Evolutionary conservation across 108 stramenopile species (phyloP).

Genomic region (Nitzschia sp.): DNA sequence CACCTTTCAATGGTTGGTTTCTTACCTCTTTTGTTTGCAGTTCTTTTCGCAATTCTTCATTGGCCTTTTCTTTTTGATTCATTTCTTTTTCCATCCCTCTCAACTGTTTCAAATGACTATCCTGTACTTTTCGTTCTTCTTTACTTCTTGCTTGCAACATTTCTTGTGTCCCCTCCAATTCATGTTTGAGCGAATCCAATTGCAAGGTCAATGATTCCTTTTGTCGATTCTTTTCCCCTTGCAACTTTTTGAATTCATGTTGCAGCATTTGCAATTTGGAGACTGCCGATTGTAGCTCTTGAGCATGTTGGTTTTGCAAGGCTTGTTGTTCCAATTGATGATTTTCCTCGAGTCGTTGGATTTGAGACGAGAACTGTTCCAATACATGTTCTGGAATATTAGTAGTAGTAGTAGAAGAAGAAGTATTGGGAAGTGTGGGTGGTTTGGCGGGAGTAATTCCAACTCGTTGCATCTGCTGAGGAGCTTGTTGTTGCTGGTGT

Average conservation of each 20-base stretch:
- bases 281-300: not conserved
- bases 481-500: not conserved
- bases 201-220: conserved; percentile 49
- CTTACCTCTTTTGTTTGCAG: conserved; percentile 47
- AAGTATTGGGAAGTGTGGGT: not conserved
- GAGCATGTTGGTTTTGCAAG: conserved; percentile 44
- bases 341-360: conserved; percentile 76
- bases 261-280: conserved; percentile 9
- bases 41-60: conserved; percentile 32
- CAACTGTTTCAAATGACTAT: conserved; percentile 29
- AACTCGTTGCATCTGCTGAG: not conserved
- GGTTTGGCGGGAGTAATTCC: not conserved
- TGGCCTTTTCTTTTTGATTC: conserved; percentile 33
- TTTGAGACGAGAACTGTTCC: conserved; percentile 76
- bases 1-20: not conserved
- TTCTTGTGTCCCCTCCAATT: conserved; percentile 57
- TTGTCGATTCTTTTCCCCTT: conserved; percentile 23
- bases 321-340: conserved; percentile 63
- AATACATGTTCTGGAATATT: conserved; percentile 27
- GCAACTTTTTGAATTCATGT: conserved; percentile 24
- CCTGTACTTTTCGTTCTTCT: conserved; percentile 18
- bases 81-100: conserved; percentile 31
- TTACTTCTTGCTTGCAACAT: conserved; percentile 35
- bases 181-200: conserved; percentile 57
- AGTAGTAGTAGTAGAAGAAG: not conserved